Conservation (phyloP, 2,329 filamentous ascomycete species). For the Scorias spongiosa region DNA sequence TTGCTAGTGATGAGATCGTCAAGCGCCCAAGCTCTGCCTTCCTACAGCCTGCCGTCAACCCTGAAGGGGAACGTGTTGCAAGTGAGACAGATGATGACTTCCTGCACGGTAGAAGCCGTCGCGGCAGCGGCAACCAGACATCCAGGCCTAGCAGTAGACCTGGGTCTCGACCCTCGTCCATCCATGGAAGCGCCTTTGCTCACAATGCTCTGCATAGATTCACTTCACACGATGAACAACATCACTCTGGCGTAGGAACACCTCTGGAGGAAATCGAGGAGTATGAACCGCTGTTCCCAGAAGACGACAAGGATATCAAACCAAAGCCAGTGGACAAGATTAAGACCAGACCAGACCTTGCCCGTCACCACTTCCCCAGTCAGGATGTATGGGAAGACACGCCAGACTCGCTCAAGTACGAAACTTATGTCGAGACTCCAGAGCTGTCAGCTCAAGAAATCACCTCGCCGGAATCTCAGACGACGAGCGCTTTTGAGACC, state of each 20-base stretch:
- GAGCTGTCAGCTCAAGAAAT: conserved; percentile 24
- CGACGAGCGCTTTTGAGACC: conserved; percentile 25
- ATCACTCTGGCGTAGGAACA: conserved; percentile 38
- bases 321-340: conserved; percentile 38
- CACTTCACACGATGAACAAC: conserved; percentile 38
- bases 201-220: conserved; percentile 43
- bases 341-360: conserved; percentile 37
- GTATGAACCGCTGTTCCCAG: conserved; percentile 87
- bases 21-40: conserved; percentile 55
- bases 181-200: conserved; percentile 22
- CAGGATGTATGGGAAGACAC: conserved; percentile 96
- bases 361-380: conserved; percentile 63
- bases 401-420: conserved; percentile 64
- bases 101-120: conserved; percentile 25
- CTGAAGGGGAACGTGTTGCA: conserved; percentile 47
- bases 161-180: conserved; percentile 45
- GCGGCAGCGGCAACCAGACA: conserved; percentile 38
- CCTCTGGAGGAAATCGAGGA: conserved; percentile 80
- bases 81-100: conserved; percentile 30
- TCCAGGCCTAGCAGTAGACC: conserved; percentile 53
- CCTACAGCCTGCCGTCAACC: conserved; percentile 70
- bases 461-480: conserved; percentile 19
- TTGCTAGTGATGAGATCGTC: conserved; percentile 74
- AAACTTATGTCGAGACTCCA: conserved; percentile 71
- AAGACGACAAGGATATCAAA: conserved; percentile 46